Evolutionary conservation across 495 filamentous ascomycete species (phyloP).

Genomic region (Penicillium riverlandense): DNA sequence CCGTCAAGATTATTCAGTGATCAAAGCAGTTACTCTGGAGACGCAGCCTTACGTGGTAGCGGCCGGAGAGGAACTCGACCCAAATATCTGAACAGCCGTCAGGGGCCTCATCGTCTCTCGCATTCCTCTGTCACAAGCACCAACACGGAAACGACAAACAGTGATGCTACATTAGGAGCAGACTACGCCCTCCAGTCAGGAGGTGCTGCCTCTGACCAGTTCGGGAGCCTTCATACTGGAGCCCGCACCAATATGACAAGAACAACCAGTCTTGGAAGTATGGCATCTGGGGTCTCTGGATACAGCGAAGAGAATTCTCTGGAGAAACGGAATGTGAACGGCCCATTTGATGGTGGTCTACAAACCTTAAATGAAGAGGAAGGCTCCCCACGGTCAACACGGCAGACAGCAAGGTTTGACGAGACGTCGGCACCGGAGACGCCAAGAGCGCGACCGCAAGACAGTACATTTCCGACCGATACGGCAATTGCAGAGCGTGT

Average conservation of each 20-base stretch:
- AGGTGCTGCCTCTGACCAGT: slow-evolving; percentile 61
- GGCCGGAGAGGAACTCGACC: slow-evolving; percentile 48
- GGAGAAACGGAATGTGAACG: slow-evolving; percentile 30
- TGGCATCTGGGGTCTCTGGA: slow-evolving; percentile 85
- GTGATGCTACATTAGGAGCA: slow-evolving; percentile 67
- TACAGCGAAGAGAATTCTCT: slow-evolving; percentile 53
- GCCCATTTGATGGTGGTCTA: slow-evolving; percentile 45
- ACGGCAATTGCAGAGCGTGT: slow-evolving; percentile 85
- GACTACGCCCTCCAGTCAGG: slow-evolving; percentile 84
- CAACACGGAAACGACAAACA: slow-evolving; percentile 52
- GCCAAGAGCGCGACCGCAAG: slow-evolving; percentile 41
- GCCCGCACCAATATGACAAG: slow-evolving; percentile 56
- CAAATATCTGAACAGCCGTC: slow-evolving; percentile 64
- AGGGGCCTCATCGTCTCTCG: slow-evolving; percentile 72
- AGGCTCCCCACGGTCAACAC: slow-evolving; percentile 30
- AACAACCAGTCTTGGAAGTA: slow-evolving; percentile 84
- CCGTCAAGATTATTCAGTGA: slow-evolving; percentile 29
- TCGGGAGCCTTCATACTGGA: slow-evolving; percentile 32
- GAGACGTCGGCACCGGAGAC: slow-evolving; percentile 27
- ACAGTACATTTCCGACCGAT: slow-evolving; percentile 62
- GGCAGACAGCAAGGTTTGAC: slow-evolving; percentile 19
- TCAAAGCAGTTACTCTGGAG: slow-evolving; percentile 16
- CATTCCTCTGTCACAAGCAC: slow-evolving; percentile 63
- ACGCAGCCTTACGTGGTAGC: slow-evolving; percentile 1
- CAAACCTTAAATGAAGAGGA: slow-evolving; percentile 54